Base-by-base conservation (phyloP, 208 protist genomes). In the Novymonas esmeraldas region DNA sequence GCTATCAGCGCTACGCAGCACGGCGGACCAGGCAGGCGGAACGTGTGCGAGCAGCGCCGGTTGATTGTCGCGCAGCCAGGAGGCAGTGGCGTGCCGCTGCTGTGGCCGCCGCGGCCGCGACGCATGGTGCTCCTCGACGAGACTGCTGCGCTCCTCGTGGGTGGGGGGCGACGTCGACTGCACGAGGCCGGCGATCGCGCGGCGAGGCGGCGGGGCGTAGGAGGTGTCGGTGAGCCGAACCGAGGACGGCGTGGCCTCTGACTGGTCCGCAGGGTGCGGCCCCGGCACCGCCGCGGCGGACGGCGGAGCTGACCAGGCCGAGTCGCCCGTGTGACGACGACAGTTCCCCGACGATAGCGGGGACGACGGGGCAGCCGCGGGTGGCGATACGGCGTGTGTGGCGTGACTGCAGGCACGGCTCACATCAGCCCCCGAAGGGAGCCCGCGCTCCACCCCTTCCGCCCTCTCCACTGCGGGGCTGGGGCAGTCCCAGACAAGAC, bases 401-500 rank as follows among this genome's bases (percentile, higher is more conserved):
- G 36, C 7, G 7, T 11, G 5, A 11, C 7, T 11, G 36, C 36
- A 41, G 5, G 7, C 36, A 11, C 36, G 36, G 36, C 36, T 41
- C 36, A 5, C 36, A 41, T 14, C 7, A 5, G 36, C 36, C 36
- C 36, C 5, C 7, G 36, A 5, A 11, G 7, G n/a, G n/a, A n/a
- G n/a, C n/a, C n/a, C n/a, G n/a, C n/a, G n/a, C n/a, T n/a, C n/a
- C n/a, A n/a, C n/a, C n/a, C n/a, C n/a, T n/a, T n/a, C n/a, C n/a
- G n/a, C n/a, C n/a, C n/a, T n/a, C n/a, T n/a, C n/a, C n/a, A n/a
- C n/a, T n/a, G n/a, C n/a, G n/a, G n/a, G n/a, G n/a, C 10, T 29
- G 54, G 34, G 34, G 31, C 44, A 48, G 26, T 59, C 63, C 70
- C 70, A 76, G 10, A 60, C 46, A 45, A 76, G 61, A 33, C 60